These are phyloP conservation scores for Sutorius eximius DNA, from an alignment of 1,284 basidiomycete species.

Conservation along the genomic window DNA sequence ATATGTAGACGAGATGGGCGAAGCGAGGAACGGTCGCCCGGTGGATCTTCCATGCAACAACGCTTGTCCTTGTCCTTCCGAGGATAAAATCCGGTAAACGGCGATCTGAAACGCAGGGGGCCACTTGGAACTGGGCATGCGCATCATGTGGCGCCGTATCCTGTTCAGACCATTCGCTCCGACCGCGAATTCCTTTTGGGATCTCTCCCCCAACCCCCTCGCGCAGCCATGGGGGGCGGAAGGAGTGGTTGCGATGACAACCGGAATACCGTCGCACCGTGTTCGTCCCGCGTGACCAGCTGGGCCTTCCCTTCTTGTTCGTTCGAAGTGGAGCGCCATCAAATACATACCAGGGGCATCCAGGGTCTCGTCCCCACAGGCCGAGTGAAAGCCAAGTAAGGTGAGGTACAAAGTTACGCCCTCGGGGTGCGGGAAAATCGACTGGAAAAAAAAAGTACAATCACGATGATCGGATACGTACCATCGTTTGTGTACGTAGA, in stretches of 20 bases:
- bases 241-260: constrained; percentile 30
- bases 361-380: constrained; percentile 4
- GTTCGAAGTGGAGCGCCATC: constrained; percentile 1
- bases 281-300: constrained; percentile 4
- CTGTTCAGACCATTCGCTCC: neutral
- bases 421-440: constrained; percentile 3
- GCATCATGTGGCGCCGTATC: neutral
- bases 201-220: neutral
- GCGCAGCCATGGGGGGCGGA: constrained; percentile 10
- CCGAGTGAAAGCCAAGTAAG: constrained; percentile 6
- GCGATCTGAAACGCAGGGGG: constrained; percentile 7
- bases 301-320: constrained; percentile 1
- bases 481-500: constrained; percentile 18
- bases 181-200: neutral
- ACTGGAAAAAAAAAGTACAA: constrained; percentile 5
- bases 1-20: neutral
- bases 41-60: neutral
- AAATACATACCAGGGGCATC: constrained; percentile 5
- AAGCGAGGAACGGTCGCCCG: neutral
- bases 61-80: neutral
- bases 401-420: constrained; percentile 21
- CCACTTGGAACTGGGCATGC: neutral
- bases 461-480: constrained; percentile 14
- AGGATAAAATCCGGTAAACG: constrained; percentile 2
- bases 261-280: constrained; percentile 20